Conservation (phyloP, 148 eudicot species). For the Cornus controversa region DNA sequence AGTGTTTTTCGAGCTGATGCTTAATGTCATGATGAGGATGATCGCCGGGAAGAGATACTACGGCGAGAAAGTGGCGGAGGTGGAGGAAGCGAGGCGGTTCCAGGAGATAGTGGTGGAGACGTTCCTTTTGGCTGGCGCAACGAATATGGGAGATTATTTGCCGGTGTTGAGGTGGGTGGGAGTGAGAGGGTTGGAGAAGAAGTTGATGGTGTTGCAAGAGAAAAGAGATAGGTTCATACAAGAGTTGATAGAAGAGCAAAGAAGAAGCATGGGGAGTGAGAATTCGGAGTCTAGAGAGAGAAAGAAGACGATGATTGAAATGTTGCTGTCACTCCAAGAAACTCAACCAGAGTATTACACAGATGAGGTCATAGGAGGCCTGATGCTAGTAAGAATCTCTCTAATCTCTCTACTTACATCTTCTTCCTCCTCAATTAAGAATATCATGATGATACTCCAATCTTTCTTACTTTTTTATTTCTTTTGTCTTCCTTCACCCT, state of each 20-base stretch:
- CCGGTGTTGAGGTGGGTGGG: slow-evolving; percentile 12
- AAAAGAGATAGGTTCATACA: slow-evolving; percentile 8
- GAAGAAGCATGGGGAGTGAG: background rate
- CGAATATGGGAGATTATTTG: slow-evolving; percentile 6
- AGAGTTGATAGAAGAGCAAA: background rate
- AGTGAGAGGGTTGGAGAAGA: background rate
- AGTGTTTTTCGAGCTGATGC: background rate
- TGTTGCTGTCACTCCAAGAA: slow-evolving; percentile 22
- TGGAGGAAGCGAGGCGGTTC: background rate
- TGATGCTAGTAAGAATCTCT: slow-evolving; percentile 26
- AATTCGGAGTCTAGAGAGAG: background rate
- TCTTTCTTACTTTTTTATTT: too few species aligned
- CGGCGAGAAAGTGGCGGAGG: background rate
- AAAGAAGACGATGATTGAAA: slow-evolving; percentile 27
- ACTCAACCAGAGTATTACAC: slow-evolving; percentile 35
- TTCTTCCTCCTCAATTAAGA: too few species aligned
- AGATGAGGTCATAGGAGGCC: slow-evolving; percentile 23
- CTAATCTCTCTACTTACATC: too few species aligned
- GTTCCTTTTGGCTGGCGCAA: background rate
- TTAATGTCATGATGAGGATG: slow-evolving; percentile 16
- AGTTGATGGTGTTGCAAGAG: background rate
- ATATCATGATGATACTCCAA: too few species aligned
- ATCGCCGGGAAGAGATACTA: slow-evolving; percentile 13
- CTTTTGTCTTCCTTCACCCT: too few species aligned
- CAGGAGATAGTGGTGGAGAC: background rate